Evolutionary conservation across 345 rosid genomes (phyloP), one percentile per base, ranked within the genome.

Genomic region (Angophora floribunda): DNA sequence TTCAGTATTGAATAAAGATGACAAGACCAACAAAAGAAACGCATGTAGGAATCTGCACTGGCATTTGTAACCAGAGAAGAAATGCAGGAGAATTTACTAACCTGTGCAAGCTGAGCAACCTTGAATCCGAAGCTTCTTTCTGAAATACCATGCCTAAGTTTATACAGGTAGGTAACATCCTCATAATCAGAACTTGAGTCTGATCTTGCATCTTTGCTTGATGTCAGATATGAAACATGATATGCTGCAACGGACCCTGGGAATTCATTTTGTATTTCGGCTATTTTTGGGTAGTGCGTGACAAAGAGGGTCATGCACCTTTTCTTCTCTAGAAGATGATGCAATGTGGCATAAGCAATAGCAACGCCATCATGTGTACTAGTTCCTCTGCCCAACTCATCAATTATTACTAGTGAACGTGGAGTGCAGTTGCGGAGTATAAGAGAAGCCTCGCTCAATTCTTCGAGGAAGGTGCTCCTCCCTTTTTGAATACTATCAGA

Each of bases 381-480:
- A 53, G 99, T 96, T 88, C 99, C 99, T 89, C 99, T 92, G 53
- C 99, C 99, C 87, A 97, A 98, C 94, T 97, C 99, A 86, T 97
- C 99, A 45, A 97, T 91, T 88, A 97, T 95, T 87, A 97, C 99
- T 78, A 97, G 95, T 3, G 99, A 97, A 84, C 89, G 89, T 19
- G 91, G 87, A 4, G 99, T 94, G 91, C 98, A 96, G 86, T 91
- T 96, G 90, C 63, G 90, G 86, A 97, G 95, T 91, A 97, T 96
- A 51, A 93, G 92, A 57, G 97, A 94, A 59, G 97, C 95, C 93
- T 96, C 99, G 63, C 93, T 96, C 88, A 97, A 92, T 93, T 97
- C 99, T 90, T 97, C 99, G 26, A 97, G 93, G 89, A 96, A 97
- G 36, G 99, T 96, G 89, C 99, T 97, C 91, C 98, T 93, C 36